phyloP scores from a whole-genome alignment of 768 basidiomycete species.

The Amanita jacksonii region DNA sequence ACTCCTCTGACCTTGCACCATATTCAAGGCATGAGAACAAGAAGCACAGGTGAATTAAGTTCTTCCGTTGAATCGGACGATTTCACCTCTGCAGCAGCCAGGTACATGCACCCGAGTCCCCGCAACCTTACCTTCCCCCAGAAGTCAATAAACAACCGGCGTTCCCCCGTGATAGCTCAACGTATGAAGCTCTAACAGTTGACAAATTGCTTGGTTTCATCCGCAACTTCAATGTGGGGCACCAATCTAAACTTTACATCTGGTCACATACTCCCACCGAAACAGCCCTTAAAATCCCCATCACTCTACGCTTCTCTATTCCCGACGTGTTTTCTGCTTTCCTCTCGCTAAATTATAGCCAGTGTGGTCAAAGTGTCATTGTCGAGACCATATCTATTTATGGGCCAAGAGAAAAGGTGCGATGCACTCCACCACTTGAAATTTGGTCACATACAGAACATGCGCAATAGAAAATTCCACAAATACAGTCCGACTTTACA shows the following conservation, averaged over 20 bases:
- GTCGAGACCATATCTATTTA: slow-evolving; percentile 63
- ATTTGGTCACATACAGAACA: slow-evolving; percentile 2
- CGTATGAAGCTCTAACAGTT: slow-evolving; percentile 28
- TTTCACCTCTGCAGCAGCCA: slow-evolving; percentile 24
- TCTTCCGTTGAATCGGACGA: neutral
- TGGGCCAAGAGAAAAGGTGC: slow-evolving; percentile 64
- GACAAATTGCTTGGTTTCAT: slow-evolving; percentile 45
- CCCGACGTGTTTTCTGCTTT: slow-evolving; percentile 60
- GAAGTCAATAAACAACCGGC: slow-evolving; percentile 29
- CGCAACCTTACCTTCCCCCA: slow-evolving; percentile 43
- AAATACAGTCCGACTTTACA: slow-evolving; percentile 57
- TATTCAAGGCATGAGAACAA: slow-evolving; percentile 38
- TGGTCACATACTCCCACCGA: slow-evolving; percentile 32
- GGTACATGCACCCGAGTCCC: slow-evolving; percentile 48
- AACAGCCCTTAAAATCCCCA: slow-evolving; percentile 19
- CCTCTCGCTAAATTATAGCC: slow-evolving; percentile 36
- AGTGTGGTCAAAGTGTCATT: slow-evolving; percentile 25
- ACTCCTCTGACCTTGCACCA: slow-evolving; percentile 38
- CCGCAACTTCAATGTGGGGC: slow-evolving; percentile 42
- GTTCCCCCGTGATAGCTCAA: slow-evolving; percentile 33
- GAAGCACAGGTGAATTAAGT: slow-evolving; percentile 44
- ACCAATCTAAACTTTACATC: slow-evolving; percentile 41
- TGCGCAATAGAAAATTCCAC: slow-evolving; percentile 50
- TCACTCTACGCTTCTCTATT: slow-evolving; percentile 49
- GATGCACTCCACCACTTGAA: slow-evolving; percentile 9